Evolutionary conservation across 495 filamentous ascomycete species (phyloP), one percentile per base, ranked within the genome.

Genomic region (Cudoniella acicularis): DNA sequence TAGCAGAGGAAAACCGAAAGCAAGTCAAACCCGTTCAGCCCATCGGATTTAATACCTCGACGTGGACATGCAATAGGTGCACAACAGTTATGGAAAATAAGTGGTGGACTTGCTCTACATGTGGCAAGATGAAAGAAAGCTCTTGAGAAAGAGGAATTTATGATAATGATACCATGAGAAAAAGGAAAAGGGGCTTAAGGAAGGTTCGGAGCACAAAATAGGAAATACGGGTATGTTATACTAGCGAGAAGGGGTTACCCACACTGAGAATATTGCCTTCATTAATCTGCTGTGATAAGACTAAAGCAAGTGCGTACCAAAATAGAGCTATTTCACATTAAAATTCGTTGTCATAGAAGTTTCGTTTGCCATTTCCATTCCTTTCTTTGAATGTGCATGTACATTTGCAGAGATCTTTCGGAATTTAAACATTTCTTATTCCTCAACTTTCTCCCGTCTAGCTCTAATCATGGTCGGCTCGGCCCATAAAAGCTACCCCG

Each of bases 51-150:
- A 41, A 55, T 2, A 17, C 60, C 25, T 36, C 65, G 13, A 79
- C 87, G 17, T 96, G 91, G 92, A 69, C 82, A 13, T 96, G 92
- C 52, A 71, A 75, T 42, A 73, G 70, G 21, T 92, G 89, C 59
- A 82, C 81, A 1, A 80, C 77, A 2, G 78, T 79, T 42, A 88
- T 89, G 78, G 84, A 90, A 55, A 75, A 73, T 21, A 79, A 87
- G 58, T 92, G 87, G 88, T 90, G 87, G 88, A 88, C 87, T n/a
- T 91, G 88, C 57, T 81, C 83, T 2, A 66, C 68, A 10, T 92
- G 88, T 65, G 86, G 87, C 13, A 76, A 67, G 18, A 82, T 92
- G 80, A 91, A 91, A 73, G 68, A 73, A 41, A 78, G 68, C 21
- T 86, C 83, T 9, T 84, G 63, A 72, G 21, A 47, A 3, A 18